These are phyloP conservation scores for Teratosphaeria nubilosa DNA, from an alignment of 2,329 filamentous ascomycete species.

Conservation along the genomic window DNA sequence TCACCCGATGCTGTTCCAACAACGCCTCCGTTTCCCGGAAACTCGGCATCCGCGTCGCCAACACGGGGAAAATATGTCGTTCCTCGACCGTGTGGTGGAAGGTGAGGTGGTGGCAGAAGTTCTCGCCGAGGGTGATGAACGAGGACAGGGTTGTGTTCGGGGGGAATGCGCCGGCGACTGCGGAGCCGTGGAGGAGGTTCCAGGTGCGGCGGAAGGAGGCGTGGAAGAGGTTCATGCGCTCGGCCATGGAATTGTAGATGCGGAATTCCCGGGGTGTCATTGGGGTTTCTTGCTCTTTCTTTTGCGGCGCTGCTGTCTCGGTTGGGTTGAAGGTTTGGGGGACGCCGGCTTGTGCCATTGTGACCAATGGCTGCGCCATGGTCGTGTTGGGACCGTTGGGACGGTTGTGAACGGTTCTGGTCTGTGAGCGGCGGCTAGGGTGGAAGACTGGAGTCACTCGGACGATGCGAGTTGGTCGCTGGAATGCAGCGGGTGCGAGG, in stretches of 20 bases:
- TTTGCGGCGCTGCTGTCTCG: conserved; percentile 11
- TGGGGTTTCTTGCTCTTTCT: conserved; percentile 44
- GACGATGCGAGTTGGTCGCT: not conserved
- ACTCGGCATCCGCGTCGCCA: conserved; percentile 69
- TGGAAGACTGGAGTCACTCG: not conserved
- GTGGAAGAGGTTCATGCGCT: conserved; percentile 67
- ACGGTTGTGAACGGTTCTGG: conserved; percentile 1
- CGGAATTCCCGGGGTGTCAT: conserved; percentile 58
- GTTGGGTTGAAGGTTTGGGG: conserved; percentile 6
- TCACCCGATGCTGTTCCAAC: conserved; percentile 64
- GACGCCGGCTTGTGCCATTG: conserved; percentile 17
- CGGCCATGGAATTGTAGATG: conserved; percentile 61
- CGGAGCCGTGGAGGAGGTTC: conserved; percentile 60
- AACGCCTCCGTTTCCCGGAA: conserved; percentile 59
- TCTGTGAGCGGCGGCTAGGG: not conserved
- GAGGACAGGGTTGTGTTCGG: conserved; percentile 54
- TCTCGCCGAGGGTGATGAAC: conserved; percentile 58
- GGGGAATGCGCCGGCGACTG: conserved; percentile 49
- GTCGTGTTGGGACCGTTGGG: conserved; percentile 1
- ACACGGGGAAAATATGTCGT: conserved; percentile 64
- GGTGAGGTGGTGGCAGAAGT: conserved; percentile 61
- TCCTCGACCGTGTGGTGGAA: conserved; percentile 80
- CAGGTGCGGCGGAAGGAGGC: conserved; percentile 66
- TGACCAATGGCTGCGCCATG: conserved; percentile 15
- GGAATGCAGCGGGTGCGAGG: not conserved